Evolutionary conservation across 2,329 filamentous ascomycete genomes (phyloP).

Genomic region (Alternaria ventricosa): DNA sequence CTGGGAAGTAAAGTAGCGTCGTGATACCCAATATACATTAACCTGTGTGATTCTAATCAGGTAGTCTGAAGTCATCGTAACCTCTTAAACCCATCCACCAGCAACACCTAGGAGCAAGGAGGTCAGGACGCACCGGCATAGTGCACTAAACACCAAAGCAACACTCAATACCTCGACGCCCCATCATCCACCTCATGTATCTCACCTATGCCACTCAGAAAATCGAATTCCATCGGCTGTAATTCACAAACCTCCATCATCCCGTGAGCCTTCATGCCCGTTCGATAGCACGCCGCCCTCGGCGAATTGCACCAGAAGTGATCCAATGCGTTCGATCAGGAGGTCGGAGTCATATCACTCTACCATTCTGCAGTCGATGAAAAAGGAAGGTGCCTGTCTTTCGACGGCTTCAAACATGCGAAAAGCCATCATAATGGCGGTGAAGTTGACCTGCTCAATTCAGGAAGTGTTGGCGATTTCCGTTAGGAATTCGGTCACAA

Average conservation of each 20-base stretch:
- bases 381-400: background rate
- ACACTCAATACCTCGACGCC: background rate
- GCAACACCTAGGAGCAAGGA: background rate
- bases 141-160: background rate
- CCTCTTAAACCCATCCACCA: background rate
- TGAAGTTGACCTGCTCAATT: background rate
- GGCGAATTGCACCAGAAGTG: background rate
- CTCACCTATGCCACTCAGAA: background rate
- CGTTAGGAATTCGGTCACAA: background rate
- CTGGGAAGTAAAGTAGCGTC: conserved; percentile 14
- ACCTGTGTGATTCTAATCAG: background rate
- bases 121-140: background rate
- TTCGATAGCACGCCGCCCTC: background rate
- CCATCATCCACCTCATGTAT: background rate
- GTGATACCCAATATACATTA: conserved; percentile 6
- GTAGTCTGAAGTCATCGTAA: background rate
- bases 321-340: background rate
- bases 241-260: background rate
- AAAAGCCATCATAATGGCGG: background rate
- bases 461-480: background rate
- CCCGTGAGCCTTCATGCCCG: background rate
- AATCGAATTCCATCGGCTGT: background rate
- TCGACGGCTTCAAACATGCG: background rate
- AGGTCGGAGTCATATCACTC: background rate
- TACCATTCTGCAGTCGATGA: background rate